phyloP scores from a whole-genome alignment of 139 green algal species.

The Axilococcus clingmanii region DNA sequence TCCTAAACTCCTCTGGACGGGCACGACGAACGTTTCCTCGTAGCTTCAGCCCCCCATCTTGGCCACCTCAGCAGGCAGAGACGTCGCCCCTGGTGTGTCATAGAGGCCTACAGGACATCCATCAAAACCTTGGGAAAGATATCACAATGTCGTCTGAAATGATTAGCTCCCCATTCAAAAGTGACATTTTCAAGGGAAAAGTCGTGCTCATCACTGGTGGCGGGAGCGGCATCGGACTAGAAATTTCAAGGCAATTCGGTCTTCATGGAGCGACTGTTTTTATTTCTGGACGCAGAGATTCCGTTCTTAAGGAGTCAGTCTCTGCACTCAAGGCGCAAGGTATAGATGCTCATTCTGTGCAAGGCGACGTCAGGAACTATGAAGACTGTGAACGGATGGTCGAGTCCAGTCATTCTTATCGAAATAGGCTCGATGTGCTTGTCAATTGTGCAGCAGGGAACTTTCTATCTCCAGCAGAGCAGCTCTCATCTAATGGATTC shows the following conservation, averaged over 20 bases:
- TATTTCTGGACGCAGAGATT: slow-evolving; percentile 63
- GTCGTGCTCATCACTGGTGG: slow-evolving; percentile 77
- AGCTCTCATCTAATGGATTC: slow-evolving; percentile 83
- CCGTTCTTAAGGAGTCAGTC: slow-evolving; percentile 52
- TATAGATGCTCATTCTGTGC: slow-evolving; percentile 37
- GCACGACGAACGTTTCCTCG: too few relatives aligned
- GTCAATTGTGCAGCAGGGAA: slow-evolving; percentile 90
- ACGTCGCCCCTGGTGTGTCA: too few relatives aligned
- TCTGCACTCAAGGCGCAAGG: slow-evolving; percentile 32
- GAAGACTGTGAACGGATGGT: slow-evolving; percentile 58
- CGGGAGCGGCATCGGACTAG: slow-evolving; percentile 73
- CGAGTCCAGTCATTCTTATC: slow-evolving; percentile 19
- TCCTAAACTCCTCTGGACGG: too few relatives aligned
- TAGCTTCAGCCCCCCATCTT: too few relatives aligned
- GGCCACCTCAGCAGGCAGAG: too few relatives aligned
- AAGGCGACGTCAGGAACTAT: slow-evolving; percentile 77
- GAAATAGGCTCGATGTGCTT: slow-evolving; percentile 72
- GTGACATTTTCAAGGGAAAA: slow-evolving; percentile 21
- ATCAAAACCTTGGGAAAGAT: background rate
- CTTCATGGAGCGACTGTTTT: slow-evolving; percentile 68
- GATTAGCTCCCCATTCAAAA: slow-evolving; percentile 31
- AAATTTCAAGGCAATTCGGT: slow-evolving; percentile 77
- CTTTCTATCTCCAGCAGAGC: slow-evolving; percentile 67
- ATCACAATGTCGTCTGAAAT: background rate
- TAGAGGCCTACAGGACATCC: too few relatives aligned